These are phyloP conservation scores for Trypanosomatidae sp. DNA, from an alignment of 208 protist species.

Conservation along the genomic window DNA sequence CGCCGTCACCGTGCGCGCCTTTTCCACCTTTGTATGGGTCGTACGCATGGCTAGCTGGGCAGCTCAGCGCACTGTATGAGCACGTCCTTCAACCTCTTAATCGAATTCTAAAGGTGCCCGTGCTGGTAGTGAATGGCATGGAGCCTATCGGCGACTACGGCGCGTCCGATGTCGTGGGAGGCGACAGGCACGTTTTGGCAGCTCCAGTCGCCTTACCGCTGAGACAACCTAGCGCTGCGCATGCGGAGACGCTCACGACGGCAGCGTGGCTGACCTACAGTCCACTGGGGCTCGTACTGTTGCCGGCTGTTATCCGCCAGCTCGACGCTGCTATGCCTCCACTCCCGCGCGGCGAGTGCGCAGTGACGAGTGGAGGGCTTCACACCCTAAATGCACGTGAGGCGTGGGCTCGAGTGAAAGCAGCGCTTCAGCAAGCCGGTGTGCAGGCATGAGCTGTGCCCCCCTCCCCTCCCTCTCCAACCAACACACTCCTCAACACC, in stretches of 20 bases:
- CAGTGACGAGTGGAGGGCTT: slow-evolving; percentile 1
- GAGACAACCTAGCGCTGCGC: not conserved
- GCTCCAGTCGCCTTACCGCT: not conserved
- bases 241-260: not conserved
- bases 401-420: slow-evolving; percentile 1
- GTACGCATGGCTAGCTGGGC: slow-evolving; percentile 15
- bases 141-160: not conserved
- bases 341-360: not conserved
- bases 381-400: not conserved
- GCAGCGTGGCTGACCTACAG: slow-evolving; percentile 24
- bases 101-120: slow-evolving; percentile 9
- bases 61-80: slow-evolving; percentile 11
- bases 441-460: slow-evolving; percentile 6
- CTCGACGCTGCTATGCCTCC: not conserved
- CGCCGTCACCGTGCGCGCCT: not conserved
- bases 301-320: slow-evolving; percentile 6
- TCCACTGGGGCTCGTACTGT: slow-evolving; percentile 13
- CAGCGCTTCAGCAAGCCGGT: slow-evolving; percentile 1
- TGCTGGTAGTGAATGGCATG: not conserved
- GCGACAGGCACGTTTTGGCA: not conserved
- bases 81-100: slow-evolving; percentile 21
- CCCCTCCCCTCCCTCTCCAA: not conserved
- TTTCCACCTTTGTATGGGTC: not conserved
- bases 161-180: not conserved
- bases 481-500: not conserved